A percentile compares a stretch with the other conserved stretches of the same genome.
These are phyloP conservation scores for Balakata baccata DNA, from an alignment of 345 rosid genomes.

Conservation along the genomic window DNA sequence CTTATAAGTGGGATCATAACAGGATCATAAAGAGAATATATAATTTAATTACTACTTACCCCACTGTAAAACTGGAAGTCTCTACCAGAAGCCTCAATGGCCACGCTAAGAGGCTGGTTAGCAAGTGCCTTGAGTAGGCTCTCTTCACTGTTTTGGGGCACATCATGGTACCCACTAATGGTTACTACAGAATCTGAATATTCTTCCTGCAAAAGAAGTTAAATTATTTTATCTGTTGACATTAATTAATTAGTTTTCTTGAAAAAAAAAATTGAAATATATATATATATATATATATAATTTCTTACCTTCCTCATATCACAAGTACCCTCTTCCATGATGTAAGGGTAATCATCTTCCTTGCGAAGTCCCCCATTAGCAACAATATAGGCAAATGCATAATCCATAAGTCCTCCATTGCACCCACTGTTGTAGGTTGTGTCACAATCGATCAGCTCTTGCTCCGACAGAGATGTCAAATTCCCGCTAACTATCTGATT, in stretches of 20 bases:
- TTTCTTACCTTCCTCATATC: constrained; percentile 25
- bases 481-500: constrained; percentile 28
- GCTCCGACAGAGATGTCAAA: constrained; percentile 32
- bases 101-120: constrained; percentile 31
- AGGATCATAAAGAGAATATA: too few species aligned
- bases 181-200: constrained; percentile 17
- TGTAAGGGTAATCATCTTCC: constrained; percentile 31
- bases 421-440: constrained; percentile 23
- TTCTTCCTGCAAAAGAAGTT: constrained; percentile 16
- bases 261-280: too few species aligned
- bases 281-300: too few species aligned
- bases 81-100: constrained; percentile 34
- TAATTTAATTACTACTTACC: too few species aligned
- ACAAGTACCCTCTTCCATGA: constrained; percentile 34
- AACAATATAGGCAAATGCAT: constrained; percentile 28
- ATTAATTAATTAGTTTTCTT: too few species aligned
- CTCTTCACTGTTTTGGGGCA: constrained; percentile 30
- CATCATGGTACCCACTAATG: constrained; percentile 32
- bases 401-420: constrained; percentile 36
- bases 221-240: too few species aligned
- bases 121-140: constrained; percentile 31
- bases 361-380: constrained; percentile 26
- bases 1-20: too few species aligned
- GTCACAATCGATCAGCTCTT: constrained; percentile 34
- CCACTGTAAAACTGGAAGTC: constrained; percentile 36